These are phyloP conservation scores for Diaporthe ilicicola DNA, from an alignment of 2,329 filamentous ascomycete species.

Conservation along the genomic window DNA sequence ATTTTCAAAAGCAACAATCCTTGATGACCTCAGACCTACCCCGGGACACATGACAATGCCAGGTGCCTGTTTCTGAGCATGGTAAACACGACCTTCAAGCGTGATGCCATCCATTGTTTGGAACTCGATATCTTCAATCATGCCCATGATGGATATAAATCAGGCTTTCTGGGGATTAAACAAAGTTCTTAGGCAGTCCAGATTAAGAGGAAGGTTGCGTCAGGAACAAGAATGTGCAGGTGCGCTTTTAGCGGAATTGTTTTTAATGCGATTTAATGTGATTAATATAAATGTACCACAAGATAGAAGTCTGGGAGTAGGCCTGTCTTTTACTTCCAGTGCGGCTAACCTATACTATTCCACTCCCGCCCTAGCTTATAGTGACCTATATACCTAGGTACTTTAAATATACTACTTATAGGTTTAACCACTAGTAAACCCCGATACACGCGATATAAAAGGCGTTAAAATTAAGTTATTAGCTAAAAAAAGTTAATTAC, in stretches of 20 bases:
- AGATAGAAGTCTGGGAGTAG: neutral
- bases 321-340: neutral
- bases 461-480: too few species aligned
- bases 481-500: too few species aligned
- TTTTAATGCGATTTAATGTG: neutral
- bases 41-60: slow-evolving; percentile 1
- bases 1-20: neutral
- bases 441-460: too few species aligned
- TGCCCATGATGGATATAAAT: slow-evolving; percentile 3
- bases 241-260: neutral
- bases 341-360: too few species aligned
- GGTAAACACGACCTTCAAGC: neutral
- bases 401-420: too few species aligned
- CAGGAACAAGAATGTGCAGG: neutral
- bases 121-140: slow-evolving; percentile 3
- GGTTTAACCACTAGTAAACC: too few species aligned
- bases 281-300: neutral
- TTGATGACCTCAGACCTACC: neutral
- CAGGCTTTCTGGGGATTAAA: neutral
- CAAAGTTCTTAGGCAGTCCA: neutral
- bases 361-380: too few species aligned
- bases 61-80: slow-evolving; percentile 5
- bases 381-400: too few species aligned
- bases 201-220: neutral
- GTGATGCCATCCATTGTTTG: slow-evolving; percentile 1